Evolutionary conservation across 805 yeast genomes (phyloP), one percentile per base, ranked within the genome.

Genomic region (Myxozyma neotropica): DNA sequence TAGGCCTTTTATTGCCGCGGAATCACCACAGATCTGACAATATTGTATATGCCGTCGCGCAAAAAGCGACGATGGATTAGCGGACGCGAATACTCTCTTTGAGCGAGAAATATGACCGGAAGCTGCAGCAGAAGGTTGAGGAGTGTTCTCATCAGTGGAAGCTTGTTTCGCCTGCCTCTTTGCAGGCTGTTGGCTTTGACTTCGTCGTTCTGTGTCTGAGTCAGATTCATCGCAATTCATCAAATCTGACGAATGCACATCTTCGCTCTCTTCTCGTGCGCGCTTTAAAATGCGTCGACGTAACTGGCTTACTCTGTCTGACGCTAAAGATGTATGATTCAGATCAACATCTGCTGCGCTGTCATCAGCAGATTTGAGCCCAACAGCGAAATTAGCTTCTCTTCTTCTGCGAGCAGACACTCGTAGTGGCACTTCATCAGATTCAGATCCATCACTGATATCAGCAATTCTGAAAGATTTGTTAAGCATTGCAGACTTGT

Each of bases 31-130:
- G 17, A 29, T 40, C 47, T 57, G 51, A 21, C 64, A 60, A 19
- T 33, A 47, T 15, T 29, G 42, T 15, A 42, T 8, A 43, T 60
- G 64, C 26, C 57, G 52, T 19, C 47, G 40, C 15, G 57, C 48
- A 53, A 46, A 59, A 23, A 57, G 48, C 12, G 64, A 43, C 10
- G 17, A 46, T 13, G n/a, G 27, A 24, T 52, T 39, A 26, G 42
- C 55, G 5, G 43, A 8, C 2, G 45, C 49, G 27, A 59, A 56
- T 4, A 26, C 24, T 23, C 48, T 26, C 35, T 35, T 38, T 7
- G 5, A 7, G 39, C 23, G 48, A 13, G 31, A 43, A 26, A 23
- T 31, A 1, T 17, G 35, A 38, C 21, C 23, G n/a, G n/a, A n/a
- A 17, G 12, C 26, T 13, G 29, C 42, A 6, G 3, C 29, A 2